phyloP scores from a whole-genome alignment of 2,329 filamentous ascomycete genomes.

The Alternaria arborescens region DNA sequence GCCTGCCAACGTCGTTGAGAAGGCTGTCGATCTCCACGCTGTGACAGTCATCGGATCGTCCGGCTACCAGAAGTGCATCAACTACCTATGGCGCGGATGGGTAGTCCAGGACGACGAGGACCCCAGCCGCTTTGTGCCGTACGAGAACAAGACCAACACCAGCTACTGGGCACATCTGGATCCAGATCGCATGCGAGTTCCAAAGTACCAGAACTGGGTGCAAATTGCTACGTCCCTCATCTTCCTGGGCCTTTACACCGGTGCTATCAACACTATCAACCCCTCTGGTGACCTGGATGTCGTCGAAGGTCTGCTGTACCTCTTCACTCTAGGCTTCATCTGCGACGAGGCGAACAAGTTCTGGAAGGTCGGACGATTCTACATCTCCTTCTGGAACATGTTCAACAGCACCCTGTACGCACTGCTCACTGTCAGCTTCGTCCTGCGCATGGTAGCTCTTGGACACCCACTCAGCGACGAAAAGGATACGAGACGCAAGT shows the following conservation, averaged over 20 bases:
- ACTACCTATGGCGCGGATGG: constrained; percentile 94
- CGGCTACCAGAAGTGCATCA: constrained; percentile 95
- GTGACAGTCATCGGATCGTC: constrained; percentile 87
- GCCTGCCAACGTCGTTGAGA: constrained; percentile 89
- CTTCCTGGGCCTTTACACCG: constrained; percentile 86
- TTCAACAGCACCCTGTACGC: constrained; percentile 88
- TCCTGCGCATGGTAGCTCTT: constrained; percentile 80
- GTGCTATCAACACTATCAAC: constrained; percentile 94
- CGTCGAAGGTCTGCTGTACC: constrained; percentile 83
- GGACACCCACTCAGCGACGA: constrained; percentile 63
- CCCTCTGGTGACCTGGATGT: constrained; percentile 81
- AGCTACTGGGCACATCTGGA: constrained; percentile 84
- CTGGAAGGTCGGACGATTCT: constrained; percentile 91
- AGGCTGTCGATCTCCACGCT: constrained; percentile 91
- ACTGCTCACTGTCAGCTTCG: constrained; percentile 79
- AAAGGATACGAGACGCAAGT: constrained; percentile 54
- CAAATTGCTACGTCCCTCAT: constrained; percentile 85
- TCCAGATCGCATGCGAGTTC: constrained; percentile 91
- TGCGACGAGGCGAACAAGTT: constrained; percentile 88
- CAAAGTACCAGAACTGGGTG: constrained; percentile 88
- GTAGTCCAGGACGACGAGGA: constrained; percentile 94
- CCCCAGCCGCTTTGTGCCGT: constrained; percentile 87
- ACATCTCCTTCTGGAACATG: constrained; percentile 95
- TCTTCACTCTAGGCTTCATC: constrained; percentile 91
- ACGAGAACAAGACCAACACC: constrained; percentile 80